Percentiles rank a stretch among this genome's conserved stretches.
Evolutionary conservation across 1,284 basidiomycete genomes (phyloP).

Genomic region (Schizophyllum amplum): DNA sequence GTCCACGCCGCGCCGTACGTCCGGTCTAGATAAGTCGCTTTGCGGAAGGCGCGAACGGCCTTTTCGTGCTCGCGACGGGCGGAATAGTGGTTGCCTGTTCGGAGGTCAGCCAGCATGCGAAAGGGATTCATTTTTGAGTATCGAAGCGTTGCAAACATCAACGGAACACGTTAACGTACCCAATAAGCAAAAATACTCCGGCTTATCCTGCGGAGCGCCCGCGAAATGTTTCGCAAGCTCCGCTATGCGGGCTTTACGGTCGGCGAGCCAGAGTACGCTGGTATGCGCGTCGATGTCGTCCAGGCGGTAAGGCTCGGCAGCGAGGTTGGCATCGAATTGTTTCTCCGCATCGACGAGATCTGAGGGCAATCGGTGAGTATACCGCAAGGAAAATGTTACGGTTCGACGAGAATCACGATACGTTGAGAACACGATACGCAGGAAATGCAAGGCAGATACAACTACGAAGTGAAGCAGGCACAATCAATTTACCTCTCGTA

Average conservation of each 20-base stretch:
- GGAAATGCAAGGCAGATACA: too few relatives aligned
- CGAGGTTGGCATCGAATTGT: neutral
- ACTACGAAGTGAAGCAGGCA: too few relatives aligned
- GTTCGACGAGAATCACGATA: too few relatives aligned
- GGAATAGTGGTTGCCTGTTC: constrained; percentile 91
- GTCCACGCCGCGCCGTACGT: constrained; percentile 98
- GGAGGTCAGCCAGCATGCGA: neutral
- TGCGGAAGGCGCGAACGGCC: constrained; percentile 91
- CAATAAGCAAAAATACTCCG: neutral
- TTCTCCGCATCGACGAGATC: neutral
- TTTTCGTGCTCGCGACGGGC: constrained; percentile 90
- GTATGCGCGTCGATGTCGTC: neutral
- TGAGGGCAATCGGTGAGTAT: neutral
- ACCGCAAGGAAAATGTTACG: too few relatives aligned
- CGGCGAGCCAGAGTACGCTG: neutral
- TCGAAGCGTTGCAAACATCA: neutral
- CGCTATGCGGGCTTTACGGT: neutral
- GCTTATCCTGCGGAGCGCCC: neutral
- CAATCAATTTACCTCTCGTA: neutral
- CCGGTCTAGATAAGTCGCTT: constrained; percentile 89
- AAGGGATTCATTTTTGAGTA: neutral
- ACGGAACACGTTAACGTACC: constrained; percentile 9
- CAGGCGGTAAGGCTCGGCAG: neutral
- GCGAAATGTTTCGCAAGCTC: neutral
- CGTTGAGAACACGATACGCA: too few relatives aligned